A percentile compares a stretch with the other conserved stretches of the same genome.
Conservation (phyloP, 768 basidiomycete genomes). For the Hydnomerulius pinastri region DNA sequence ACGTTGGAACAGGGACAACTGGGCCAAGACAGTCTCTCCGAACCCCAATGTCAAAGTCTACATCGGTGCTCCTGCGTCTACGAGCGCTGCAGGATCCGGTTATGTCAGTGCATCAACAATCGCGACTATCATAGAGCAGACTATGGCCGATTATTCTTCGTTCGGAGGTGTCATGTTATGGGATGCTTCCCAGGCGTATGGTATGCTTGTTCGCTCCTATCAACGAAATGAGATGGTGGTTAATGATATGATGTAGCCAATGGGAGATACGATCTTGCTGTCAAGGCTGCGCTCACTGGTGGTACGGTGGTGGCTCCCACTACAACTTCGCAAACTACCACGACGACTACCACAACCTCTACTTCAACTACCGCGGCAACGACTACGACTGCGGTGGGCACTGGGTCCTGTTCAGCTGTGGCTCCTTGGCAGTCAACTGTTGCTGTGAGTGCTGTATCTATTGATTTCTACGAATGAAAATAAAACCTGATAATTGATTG, state of each 20-base stretch:
- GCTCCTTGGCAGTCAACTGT: constrained; percentile 40
- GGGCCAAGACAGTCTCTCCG: constrained; percentile 44
- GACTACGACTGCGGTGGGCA: constrained; percentile 20
- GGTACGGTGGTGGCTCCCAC: constrained; percentile 13
- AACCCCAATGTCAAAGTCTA: constrained; percentile 50
- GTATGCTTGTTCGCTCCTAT: constrained; percentile 21
- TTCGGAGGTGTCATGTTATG: constrained; percentile 48
- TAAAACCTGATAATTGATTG: neutral
- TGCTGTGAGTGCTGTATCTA: constrained; percentile 34
- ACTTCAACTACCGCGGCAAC: constrained; percentile 1
- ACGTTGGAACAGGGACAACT: constrained; percentile 40
- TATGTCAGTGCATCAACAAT: constrained; percentile 39
- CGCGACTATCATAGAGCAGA: constrained; percentile 33
- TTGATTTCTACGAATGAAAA: neutral
- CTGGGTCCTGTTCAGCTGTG: constrained; percentile 42
- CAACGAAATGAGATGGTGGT: neutral
- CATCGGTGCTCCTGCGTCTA: constrained; percentile 47
- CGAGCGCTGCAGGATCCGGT: constrained; percentile 42
- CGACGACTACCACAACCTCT: constrained; percentile 9
- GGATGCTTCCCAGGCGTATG: constrained; percentile 48
- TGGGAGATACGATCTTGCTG: constrained; percentile 41
- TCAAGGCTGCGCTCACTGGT: constrained; percentile 42
- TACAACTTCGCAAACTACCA: constrained; percentile 9
- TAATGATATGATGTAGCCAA: constrained; percentile 36
- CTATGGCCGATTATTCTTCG: constrained; percentile 38